Evolutionary conservation across 768 basidiomycete genomes (phyloP).

Genomic region (Collybiopsis luxurians): DNA sequence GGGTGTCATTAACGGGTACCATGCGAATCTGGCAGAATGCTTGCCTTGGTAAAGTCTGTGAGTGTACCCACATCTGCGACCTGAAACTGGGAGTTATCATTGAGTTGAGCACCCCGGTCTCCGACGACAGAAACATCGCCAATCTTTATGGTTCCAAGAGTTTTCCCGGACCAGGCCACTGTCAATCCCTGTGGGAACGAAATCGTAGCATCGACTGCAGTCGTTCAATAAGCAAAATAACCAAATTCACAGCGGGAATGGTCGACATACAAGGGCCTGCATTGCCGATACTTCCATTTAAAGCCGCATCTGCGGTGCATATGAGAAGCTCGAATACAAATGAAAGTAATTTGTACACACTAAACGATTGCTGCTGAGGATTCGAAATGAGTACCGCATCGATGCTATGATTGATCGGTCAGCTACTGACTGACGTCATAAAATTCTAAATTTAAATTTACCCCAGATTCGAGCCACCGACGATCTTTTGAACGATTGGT

Average conservation of each 20-base stretch:
- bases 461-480: constrained; percentile 56
- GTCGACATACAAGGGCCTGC: constrained; percentile 65
- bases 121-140: constrained; percentile 53
- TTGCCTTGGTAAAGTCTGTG: constrained; percentile 62
- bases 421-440: not conserved
- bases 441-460: constrained; percentile 20
- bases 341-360: constrained; percentile 27
- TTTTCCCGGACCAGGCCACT: constrained; percentile 56
- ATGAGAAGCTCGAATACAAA: not conserved
- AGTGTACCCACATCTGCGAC: constrained; percentile 57
- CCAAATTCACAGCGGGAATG: not conserved
- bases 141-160: constrained; percentile 61
- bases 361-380: constrained; percentile 55
- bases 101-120: constrained; percentile 62
- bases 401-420: constrained; percentile 33
- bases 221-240: too few relatives aligned
- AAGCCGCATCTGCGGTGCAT: constrained; percentile 34
- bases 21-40: not conserved
- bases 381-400: constrained; percentile 60
- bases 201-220: constrained; percentile 65
- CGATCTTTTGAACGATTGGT: constrained; percentile 74
- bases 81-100: constrained; percentile 51
- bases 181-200: constrained; percentile 60
- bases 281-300: constrained; percentile 64
- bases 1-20: not conserved